Evolutionary conservation across 2,329 filamentous ascomycete species (phyloP), one percentile per base, ranked within the genome.

Genomic region (Trichoderma guizhouense): DNA sequence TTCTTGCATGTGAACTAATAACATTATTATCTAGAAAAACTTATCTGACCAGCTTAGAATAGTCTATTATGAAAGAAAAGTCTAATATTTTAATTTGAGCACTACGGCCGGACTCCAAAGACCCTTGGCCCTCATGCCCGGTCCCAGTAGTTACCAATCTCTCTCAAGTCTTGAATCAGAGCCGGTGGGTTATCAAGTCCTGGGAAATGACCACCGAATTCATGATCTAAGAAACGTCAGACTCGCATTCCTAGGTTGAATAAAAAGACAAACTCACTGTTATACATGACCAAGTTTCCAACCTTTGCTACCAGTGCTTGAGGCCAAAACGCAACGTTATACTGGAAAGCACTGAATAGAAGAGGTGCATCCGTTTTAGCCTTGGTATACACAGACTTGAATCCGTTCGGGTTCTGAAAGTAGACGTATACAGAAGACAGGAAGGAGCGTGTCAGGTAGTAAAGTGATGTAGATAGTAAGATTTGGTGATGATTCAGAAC

Each of bases 51-150:
- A 36, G 2, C 14, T 15, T 36, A 14, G 1, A 1, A 36, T 14
- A 36, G 34, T 21, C 43, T 51, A 51, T 21, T 51, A 11, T 6
- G 8, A 51, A 51, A 11, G n/a, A 51, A 21, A 47, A 51, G n/a
- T 21, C 43, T 51, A 51, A n/a, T 11, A 51, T 51, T 21, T 0
- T 12, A 5, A 21, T n/a, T 6, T 21, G n/a, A 21, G n/a, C 0
- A 21, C 0, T 51, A 3, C 2, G 12, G 2, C 8, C 43, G 2
- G 4, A 21, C n/a, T 21, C 1, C 0, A 11, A 7, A 21, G n/a
- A 21, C 8, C 3, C 8, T 8, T 1, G 6, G 1, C 0, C 9
- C 5, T 51, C 9, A 51, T 21, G 9, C 43, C 43, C 43, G n/a
- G 5, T 3, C n/a, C 43, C 43, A 51, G n/a, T 51, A 51, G 43